Conservation (phyloP, 768 basidiomycete genomes). For the Xerocomus spinulosus region DNA sequence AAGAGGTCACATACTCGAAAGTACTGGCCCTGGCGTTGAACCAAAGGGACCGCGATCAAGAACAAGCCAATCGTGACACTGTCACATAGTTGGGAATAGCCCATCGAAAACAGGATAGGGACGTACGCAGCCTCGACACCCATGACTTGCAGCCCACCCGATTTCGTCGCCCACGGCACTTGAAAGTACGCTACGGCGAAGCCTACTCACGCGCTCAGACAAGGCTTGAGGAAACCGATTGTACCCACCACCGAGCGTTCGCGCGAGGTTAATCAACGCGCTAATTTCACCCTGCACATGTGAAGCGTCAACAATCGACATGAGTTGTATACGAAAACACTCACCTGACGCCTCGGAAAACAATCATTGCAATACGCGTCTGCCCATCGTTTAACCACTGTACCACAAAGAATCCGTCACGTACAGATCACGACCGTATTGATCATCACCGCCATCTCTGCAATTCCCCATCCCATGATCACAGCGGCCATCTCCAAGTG, state of each 20-base stretch:
- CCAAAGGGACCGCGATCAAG: conserved; percentile 33
- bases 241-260: conserved; percentile 29
- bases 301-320: neutral
- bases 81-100: neutral
- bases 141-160: conserved; percentile 33
- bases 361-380: conserved; percentile 39
- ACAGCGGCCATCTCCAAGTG: conserved; percentile 26
- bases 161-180: conserved; percentile 36
- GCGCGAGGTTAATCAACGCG: conserved; percentile 40
- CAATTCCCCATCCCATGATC: conserved; percentile 44
- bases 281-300: conserved; percentile 38
- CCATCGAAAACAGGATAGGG: neutral
- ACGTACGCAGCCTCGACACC: conserved; percentile 39
- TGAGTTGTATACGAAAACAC: neutral
- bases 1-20: conserved; percentile 30
- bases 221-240: neutral
- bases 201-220: conserved; percentile 11
- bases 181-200: conserved; percentile 40
- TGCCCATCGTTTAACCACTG: conserved; percentile 4
- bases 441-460: conserved; percentile 33
- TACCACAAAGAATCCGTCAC: conserved; percentile 2
- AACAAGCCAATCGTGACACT: conserved; percentile 35
- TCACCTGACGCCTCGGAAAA: conserved; percentile 32
- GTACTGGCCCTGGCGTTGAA: conserved; percentile 32
- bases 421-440: conserved; percentile 39